Evolutionary conservation across 1,139 yeast species (phyloP).

Genomic region (Hanseniaspora sp.): DNA sequence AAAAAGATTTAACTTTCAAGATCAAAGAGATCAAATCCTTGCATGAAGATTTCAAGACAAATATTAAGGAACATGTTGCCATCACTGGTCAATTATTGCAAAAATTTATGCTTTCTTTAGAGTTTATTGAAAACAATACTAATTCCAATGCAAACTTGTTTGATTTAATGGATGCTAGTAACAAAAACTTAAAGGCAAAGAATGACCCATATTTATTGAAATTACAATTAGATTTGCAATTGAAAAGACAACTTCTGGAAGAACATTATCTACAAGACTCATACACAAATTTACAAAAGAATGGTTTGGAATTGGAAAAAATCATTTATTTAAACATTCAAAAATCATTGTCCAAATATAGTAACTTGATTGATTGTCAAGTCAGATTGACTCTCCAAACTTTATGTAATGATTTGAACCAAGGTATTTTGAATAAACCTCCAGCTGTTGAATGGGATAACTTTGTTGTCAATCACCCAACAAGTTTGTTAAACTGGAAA

Average conservation of each 20-base stretch:
- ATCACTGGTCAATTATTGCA: slow-evolving; percentile 37
- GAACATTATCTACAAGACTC: slow-evolving; percentile 65
- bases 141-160: slow-evolving; percentile 6
- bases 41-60: slow-evolving; percentile 30
- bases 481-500: slow-evolving; percentile 33
- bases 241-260: slow-evolving; percentile 55
- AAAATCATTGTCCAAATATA: slow-evolving; percentile 44
- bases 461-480: slow-evolving; percentile 46
- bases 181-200: slow-evolving; percentile 28
- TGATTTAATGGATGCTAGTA: slow-evolving; percentile 18
- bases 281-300: slow-evolving; percentile 53
- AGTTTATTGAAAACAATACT: slow-evolving; percentile 18
- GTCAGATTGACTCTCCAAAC: slow-evolving; percentile 46
- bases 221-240: slow-evolving; percentile 53
- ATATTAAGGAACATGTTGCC: slow-evolving; percentile 28
- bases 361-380: slow-evolving; percentile 47
- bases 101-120: slow-evolving; percentile 37
- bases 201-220: slow-evolving; percentile 59
- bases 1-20: slow-evolving; percentile 53
- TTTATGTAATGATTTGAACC: slow-evolving; percentile 48
- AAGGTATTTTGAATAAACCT: slow-evolving; percentile 55
- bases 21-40: slow-evolving; percentile 36
- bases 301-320: slow-evolving; percentile 62
- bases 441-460: slow-evolving; percentile 64
- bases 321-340: slow-evolving; percentile 59